These are phyloP conservation scores for Trifolium pratense DNA, from an alignment of 306 rosid genomes.

Conservation along the genomic window DNA sequence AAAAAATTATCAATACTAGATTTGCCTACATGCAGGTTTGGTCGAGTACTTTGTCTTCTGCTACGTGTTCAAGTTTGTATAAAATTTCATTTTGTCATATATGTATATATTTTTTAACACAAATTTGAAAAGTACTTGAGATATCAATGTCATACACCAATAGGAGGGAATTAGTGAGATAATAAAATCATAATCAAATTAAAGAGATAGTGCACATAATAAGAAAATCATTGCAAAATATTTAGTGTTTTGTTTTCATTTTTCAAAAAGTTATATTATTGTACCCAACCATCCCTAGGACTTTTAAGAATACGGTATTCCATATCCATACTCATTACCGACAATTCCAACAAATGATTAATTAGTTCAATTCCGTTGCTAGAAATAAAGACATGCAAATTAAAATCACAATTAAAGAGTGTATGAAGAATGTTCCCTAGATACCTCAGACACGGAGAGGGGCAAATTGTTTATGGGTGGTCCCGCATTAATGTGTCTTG, in stretches of 20 bases:
- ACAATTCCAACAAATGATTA: slow-evolving; percentile 20
- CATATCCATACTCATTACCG: not conserved
- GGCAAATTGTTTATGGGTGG: slow-evolving; percentile 47
- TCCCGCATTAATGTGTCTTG: slow-evolving; percentile 43
- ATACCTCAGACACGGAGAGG: slow-evolving; percentile 53
- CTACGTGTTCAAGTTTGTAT: not conserved
- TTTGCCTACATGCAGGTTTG: not conserved
- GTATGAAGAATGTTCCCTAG: slow-evolving; percentile 14
- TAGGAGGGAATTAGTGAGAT: not conserved
- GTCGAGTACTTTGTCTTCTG: not conserved
- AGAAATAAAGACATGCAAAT: slow-evolving; percentile 25
- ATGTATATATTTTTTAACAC: not conserved
- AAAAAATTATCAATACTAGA: not conserved
- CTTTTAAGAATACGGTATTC: not conserved
- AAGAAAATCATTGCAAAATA: not conserved
- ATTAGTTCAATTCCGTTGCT: slow-evolving; percentile 3
- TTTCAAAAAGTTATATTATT: not conserved
- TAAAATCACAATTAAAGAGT: slow-evolving; percentile 19
- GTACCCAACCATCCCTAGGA: not conserved
- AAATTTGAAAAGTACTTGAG: slow-evolving; percentile 3
- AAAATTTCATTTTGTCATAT: not conserved
- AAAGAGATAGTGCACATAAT: not conserved
- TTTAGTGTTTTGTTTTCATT: not conserved
- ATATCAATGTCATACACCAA: not conserved
- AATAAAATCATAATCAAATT: slow-evolving; percentile 4